A percentile compares a stretch with the other conserved stretches of the same genome.
Conservation (phyloP, 1,284 basidiomycete species). For the Melampsora americana region DNA sequence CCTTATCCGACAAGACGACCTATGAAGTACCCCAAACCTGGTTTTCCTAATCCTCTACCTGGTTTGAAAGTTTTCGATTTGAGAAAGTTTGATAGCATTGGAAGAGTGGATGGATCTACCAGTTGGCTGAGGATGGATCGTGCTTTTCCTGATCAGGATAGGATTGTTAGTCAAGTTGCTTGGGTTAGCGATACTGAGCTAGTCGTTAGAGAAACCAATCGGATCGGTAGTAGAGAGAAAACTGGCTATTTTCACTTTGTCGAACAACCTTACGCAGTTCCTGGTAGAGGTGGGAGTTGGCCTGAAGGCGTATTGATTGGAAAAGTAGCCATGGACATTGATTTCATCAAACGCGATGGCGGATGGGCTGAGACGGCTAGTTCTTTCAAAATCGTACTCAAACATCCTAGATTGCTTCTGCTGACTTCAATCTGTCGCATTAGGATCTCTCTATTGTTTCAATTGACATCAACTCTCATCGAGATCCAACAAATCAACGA, state of each 20-base stretch:
- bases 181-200: conserved; percentile 78
- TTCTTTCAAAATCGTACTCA: neutral
- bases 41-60: conserved; percentile 82
- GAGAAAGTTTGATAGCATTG: conserved; percentile 55
- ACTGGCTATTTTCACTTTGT: conserved; percentile 71
- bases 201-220: conserved; percentile 79
- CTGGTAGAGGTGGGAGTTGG: neutral
- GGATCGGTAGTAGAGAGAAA: conserved; percentile 72
- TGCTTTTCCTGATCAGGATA: conserved; percentile 63
- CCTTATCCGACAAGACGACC: conserved; percentile 73
- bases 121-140: conserved; percentile 66
- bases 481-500: conserved; percentile 4
- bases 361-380: conserved; percentile 79
- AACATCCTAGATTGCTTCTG: conserved; percentile 4
- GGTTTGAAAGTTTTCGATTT: conserved; percentile 79
- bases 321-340: conserved; percentile 68
- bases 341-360: conserved; percentile 71
- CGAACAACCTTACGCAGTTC: conserved; percentile 37
- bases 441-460: neutral
- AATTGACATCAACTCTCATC: conserved; percentile 45
- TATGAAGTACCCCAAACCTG: conserved; percentile 85
- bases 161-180: conserved; percentile 74
- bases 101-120: conserved; percentile 56
- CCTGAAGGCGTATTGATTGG: conserved; percentile 56
- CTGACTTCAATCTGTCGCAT: neutral